Percentiles rank a stretch among this genome's conserved stretches.
Evolutionary conservation across 305 asterid genomes (phyloP).

Genomic region (Rubia balearica): DNA sequence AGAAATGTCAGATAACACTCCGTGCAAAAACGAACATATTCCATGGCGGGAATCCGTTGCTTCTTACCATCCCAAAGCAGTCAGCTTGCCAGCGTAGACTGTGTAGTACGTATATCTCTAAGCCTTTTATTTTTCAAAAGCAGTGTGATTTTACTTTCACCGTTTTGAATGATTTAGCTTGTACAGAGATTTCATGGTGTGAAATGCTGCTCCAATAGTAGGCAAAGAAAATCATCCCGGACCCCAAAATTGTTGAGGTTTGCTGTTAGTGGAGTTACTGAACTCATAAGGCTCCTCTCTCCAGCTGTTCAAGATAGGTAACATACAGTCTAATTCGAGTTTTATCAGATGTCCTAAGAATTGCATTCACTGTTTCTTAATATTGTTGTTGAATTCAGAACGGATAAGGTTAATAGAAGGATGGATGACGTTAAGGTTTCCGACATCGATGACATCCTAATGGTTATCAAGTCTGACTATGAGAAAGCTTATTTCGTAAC

Average conservation of each 20-base stretch:
- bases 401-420: constrained; percentile 24
- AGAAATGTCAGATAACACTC: neutral
- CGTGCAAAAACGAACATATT: neutral
- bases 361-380: neutral
- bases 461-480: constrained; percentile 54
- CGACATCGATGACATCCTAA: constrained; percentile 45
- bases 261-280: constrained; percentile 56
- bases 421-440: constrained; percentile 31
- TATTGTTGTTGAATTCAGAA: constrained; percentile 26
- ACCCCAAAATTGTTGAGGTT: constrained; percentile 54
- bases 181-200: constrained; percentile 24
- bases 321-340: neutral
- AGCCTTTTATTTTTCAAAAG: neutral
- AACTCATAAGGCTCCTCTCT: constrained; percentile 49
- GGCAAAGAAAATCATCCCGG: constrained; percentile 27
- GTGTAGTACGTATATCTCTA: neutral
- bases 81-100: neutral
- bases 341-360: neutral
- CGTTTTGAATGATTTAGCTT: neutral
- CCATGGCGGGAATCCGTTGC: constrained; percentile 26
- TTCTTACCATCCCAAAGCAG: constrained; percentile 12
- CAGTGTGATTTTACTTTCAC: neutral
- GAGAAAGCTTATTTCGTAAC: constrained; percentile 76
- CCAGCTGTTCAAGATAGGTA: constrained; percentile 31
- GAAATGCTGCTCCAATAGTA: constrained; percentile 44